Conservation (phyloP, 2,329 filamentous ascomycete species). For the Orbilia blumenaviensis region DNA sequence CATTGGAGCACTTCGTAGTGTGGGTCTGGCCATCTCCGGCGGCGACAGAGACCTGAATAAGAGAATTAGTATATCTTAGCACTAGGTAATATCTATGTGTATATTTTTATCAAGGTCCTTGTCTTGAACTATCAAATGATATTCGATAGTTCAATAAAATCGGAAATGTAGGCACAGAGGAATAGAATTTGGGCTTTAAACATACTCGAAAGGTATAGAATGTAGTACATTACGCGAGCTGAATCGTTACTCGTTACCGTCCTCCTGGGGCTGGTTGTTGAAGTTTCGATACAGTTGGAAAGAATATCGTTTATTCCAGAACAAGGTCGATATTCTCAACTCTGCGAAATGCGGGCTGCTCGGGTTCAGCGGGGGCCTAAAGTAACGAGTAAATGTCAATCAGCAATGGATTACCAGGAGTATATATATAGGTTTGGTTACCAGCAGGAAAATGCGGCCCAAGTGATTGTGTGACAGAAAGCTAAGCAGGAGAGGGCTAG, state of each 20-base stretch:
- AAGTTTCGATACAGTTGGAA: neutral
- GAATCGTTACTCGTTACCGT: too few relatives aligned
- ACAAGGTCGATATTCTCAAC: neutral
- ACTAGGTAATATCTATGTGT: neutral
- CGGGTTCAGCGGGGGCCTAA: neutral
- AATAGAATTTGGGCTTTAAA: slow-evolving; percentile 41
- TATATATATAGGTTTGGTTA: neutral
- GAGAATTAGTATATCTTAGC: neutral
- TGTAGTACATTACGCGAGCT: slow-evolving; percentile 60
- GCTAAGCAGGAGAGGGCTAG: neutral
- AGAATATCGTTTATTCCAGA: too few relatives aligned
- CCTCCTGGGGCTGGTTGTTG: too few relatives aligned
- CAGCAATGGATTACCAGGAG: neutral
- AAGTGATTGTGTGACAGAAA: neutral
- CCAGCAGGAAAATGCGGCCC: neutral
- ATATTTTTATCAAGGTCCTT: neutral
- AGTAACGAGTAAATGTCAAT: neutral
- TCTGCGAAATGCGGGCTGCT: too few relatives aligned
- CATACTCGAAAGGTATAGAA: slow-evolving; percentile 65
- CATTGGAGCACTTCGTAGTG: slow-evolving; percentile 68
- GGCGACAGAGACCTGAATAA: slow-evolving; percentile 57
- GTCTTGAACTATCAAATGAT: neutral
- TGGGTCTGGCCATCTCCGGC: slow-evolving; percentile 58
- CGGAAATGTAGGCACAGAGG: too few relatives aligned
- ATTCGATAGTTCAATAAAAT: neutral